Conservation (phyloP, 208 protist genomes). For the Herpetomonas tarakana region DNA sequence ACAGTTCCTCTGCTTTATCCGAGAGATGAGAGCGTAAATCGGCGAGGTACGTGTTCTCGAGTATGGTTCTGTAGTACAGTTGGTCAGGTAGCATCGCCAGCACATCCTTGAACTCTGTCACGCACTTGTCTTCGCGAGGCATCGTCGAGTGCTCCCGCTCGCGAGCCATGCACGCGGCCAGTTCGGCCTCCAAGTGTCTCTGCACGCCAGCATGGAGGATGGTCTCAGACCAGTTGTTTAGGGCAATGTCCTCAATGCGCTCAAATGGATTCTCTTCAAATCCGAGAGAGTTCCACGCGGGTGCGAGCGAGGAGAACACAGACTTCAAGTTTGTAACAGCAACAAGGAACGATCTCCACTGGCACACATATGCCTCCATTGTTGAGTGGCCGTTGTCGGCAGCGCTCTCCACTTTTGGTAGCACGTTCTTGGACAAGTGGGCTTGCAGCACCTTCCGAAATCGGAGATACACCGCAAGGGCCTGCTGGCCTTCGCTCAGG, state of each 20-base stretch:
- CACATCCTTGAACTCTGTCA: slow-evolving; percentile 33
- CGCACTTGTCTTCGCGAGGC: slow-evolving; percentile 11
- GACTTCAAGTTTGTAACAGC: slow-evolving; percentile 38
- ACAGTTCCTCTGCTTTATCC: slow-evolving; percentile 8
- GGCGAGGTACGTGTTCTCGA: slow-evolving; percentile 30
- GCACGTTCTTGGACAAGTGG: slow-evolving; percentile 24
- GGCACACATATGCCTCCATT: slow-evolving; percentile 2
- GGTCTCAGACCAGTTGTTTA: slow-evolving; percentile 28
- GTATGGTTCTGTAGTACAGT: slow-evolving; percentile 27
- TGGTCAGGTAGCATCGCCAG: slow-evolving; percentile 37
- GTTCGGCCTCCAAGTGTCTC: slow-evolving; percentile 15
- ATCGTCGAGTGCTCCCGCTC: slow-evolving; percentile 10
- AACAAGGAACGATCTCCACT: slow-evolving; percentile 28
- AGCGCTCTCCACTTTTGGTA: background rate
- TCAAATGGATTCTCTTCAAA: slow-evolving; percentile 30
- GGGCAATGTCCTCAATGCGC: slow-evolving; percentile 31
- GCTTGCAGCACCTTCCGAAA: slow-evolving; percentile 24
- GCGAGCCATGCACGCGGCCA: slow-evolving; percentile 16
- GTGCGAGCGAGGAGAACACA: slow-evolving; percentile 32
- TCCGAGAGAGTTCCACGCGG: slow-evolving; percentile 24
- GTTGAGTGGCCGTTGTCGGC: background rate
- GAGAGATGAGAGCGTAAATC: slow-evolving; percentile 29
- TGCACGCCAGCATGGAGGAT: slow-evolving; percentile 18
- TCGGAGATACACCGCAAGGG: slow-evolving; percentile 25
- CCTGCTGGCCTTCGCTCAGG: slow-evolving; percentile 26